Percentiles rank a stretch among this genome's conserved stretches.
phyloP scores from a whole-genome alignment of 1,284 basidiomycete genomes.

The Cystobasidium pallidum region DNA sequence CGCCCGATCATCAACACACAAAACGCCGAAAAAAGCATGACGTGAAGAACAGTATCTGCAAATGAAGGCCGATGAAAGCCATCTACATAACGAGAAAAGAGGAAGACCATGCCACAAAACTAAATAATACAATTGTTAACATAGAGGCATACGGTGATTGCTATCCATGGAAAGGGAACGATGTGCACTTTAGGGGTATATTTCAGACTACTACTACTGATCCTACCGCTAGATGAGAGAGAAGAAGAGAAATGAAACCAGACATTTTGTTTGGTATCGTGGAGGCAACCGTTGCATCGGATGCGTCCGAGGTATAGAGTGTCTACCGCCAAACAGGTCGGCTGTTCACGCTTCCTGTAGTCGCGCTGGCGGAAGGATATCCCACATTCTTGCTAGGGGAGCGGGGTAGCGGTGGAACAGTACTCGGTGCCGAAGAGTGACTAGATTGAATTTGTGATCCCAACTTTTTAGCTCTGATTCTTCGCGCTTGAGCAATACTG shows the following conservation, averaged over 20 bases:
- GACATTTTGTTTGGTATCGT: too few species aligned
- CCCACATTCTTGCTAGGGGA: conserved; percentile 19
- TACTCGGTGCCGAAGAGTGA: not conserved
- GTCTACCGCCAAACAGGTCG: conserved; percentile 20
- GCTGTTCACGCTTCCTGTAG: not conserved
- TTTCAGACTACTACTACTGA: not conserved
- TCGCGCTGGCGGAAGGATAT: not conserved
- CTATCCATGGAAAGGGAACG: not conserved
- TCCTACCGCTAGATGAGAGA: too few species aligned
- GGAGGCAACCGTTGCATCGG: too few species aligned
- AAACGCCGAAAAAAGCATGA: too few species aligned
- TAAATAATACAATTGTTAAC: too few species aligned
- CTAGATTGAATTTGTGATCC: conserved; percentile 1
- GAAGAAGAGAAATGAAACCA: too few species aligned
- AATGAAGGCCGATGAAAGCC: not conserved
- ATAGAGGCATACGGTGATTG: too few species aligned
- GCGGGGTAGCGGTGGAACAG: not conserved
- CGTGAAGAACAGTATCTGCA: too few species aligned
- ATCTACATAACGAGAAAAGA: not conserved
- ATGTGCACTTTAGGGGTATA: not conserved
- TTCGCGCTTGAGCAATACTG: conserved; percentile 9
- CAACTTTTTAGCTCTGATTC: conserved; percentile 31
- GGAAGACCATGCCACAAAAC: too few species aligned
- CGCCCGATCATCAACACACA: conserved; percentile 1
- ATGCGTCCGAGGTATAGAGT: not conserved